phyloP scores from a whole-genome alignment of 2,329 filamentous ascomycete genomes.

The Colletotrichum viniferum region DNA sequence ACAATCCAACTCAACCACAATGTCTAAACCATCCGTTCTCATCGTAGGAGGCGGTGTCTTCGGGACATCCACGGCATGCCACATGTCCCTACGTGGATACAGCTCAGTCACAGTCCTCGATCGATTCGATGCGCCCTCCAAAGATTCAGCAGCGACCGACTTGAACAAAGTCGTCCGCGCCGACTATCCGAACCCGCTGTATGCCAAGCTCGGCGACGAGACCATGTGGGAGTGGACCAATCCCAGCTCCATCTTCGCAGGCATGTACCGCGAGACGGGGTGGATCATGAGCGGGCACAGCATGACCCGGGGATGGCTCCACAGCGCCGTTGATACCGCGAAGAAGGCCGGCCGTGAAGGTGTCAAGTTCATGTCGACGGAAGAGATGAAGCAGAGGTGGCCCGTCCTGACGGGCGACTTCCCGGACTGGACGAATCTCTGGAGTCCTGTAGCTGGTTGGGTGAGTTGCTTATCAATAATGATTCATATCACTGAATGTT shows the following conservation, averaged over 20 bases:
- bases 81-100: conserved; percentile 26
- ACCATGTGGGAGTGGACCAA: conserved; percentile 31
- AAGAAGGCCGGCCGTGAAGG: conserved; percentile 25
- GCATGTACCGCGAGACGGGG: conserved; percentile 33
- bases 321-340: conserved; percentile 29
- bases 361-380: conserved; percentile 28
- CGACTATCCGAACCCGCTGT: conserved; percentile 35
- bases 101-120: conserved; percentile 28
- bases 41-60: conserved; percentile 33
- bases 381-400: conserved; percentile 31
- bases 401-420: conserved; percentile 29
- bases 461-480: conserved; percentile 16
- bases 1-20: neutral
- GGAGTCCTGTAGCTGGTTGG: conserved; percentile 33
- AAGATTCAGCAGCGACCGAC: conserved; percentile 31
- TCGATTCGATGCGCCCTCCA: conserved; percentile 26
- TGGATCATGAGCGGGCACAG: conserved; percentile 30
- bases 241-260: conserved; percentile 26
- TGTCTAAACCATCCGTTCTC: conserved; percentile 30
- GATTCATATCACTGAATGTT: neutral
- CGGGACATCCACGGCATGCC: conserved; percentile 37
- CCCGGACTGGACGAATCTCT: conserved; percentile 31
- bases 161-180: conserved; percentile 41
- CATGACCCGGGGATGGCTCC: conserved; percentile 31
- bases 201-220: conserved; percentile 32